phyloP scores from a whole-genome alignment of 208 protist genomes.

The Trypanosoma cruzi region DNA sequence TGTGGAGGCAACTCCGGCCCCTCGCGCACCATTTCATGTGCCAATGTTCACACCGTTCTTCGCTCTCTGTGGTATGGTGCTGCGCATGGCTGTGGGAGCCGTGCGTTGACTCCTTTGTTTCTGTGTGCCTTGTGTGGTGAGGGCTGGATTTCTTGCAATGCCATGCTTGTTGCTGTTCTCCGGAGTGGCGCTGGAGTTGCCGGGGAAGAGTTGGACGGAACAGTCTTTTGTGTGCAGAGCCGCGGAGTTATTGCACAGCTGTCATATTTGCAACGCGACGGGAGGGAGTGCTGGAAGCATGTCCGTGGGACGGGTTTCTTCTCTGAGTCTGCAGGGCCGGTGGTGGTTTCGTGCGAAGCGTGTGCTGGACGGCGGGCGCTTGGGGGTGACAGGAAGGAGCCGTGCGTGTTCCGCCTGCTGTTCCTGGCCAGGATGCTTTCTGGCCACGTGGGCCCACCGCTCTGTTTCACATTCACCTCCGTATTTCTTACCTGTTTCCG shows the following conservation, averaged over 20 bases:
- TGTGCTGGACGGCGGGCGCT: neutral
- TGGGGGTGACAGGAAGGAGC: too few relatives aligned
- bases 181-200: neutral
- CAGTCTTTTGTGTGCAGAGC: neutral
- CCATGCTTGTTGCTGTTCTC: neutral
- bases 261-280: neutral
- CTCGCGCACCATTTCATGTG: conserved; percentile 37
- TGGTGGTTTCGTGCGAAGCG: neutral
- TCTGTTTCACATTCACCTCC: too few relatives aligned
- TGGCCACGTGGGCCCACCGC: neutral
- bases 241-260: neutral
- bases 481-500: conserved; percentile 32
- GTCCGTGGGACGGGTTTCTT: neutral
- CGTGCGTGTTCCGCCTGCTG: neutral
- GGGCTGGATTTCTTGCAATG: neutral
- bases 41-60: conserved; percentile 60
- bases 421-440: neutral
- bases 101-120: neutral
- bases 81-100: conserved; percentile 12
- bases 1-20: conserved; percentile 48
- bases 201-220: neutral
- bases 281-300: too few relatives aligned
- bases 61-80: conserved; percentile 19
- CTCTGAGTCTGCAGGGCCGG: neutral
- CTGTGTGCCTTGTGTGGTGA: neutral